Conservation (phyloP, 805 yeast genomes). For the Candida maris region DNA sequence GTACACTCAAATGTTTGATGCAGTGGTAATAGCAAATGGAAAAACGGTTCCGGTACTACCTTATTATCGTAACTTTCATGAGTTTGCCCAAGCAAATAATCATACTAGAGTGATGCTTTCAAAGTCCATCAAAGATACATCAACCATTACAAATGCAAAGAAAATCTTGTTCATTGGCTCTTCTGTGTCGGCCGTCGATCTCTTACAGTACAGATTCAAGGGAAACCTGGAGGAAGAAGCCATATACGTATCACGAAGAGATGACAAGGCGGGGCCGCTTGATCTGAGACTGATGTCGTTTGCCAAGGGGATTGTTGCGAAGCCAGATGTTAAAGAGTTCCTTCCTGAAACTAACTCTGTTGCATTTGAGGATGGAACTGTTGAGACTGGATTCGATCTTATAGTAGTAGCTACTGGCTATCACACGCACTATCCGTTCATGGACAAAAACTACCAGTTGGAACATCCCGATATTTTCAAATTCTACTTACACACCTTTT, state of each 20-base stretch:
- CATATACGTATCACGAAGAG: background rate
- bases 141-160: background rate
- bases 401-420: slow-evolving; percentile 51
- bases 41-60: slow-evolving; percentile 1
- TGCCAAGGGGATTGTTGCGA: slow-evolving; percentile 6
- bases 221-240: background rate
- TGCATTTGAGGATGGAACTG: slow-evolving; percentile 34
- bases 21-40: slow-evolving; percentile 38
- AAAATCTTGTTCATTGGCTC: background rate
- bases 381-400: slow-evolving; percentile 31
- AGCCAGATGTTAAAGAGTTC: slow-evolving; percentile 39
- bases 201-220: slow-evolving; percentile 1
- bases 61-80: background rate
- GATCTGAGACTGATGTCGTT: background rate
- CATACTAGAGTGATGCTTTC: background rate
- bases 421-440: slow-evolving; percentile 43
- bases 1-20: slow-evolving; percentile 42
- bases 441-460: slow-evolving; percentile 7
- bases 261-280: background rate
- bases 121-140: background rate
- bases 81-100: background rate
- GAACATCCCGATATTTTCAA: slow-evolving; percentile 13
- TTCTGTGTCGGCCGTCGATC: background rate
- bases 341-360: slow-evolving; percentile 31
- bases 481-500: slow-evolving; percentile 30